These are phyloP conservation scores for Cutaneotrichosporon mucoides DNA, from an alignment of 1,284 basidiomycete species.

Conservation along the genomic window DNA sequence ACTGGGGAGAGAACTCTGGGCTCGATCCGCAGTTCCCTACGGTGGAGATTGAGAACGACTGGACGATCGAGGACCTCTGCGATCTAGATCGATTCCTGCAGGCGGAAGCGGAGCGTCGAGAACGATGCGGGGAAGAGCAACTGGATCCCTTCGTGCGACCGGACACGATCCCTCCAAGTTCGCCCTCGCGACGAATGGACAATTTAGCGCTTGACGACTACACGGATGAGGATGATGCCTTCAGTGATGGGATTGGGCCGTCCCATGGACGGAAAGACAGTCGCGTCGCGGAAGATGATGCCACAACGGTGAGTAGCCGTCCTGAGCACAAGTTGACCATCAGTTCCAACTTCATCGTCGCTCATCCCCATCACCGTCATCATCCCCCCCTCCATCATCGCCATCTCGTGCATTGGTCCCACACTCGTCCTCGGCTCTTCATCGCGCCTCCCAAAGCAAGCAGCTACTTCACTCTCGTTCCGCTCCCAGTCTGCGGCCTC, in stretches of 20 bases:
- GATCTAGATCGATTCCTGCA: conserved; percentile 27
- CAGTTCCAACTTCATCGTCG: background rate
- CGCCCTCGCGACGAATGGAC: background rate
- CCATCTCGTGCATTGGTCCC: background rate
- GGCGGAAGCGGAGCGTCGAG: conserved; percentile 1
- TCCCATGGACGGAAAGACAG: background rate
- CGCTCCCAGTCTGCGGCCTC: background rate
- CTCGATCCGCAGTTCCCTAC: conserved; percentile 25
- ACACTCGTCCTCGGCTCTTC: background rate
- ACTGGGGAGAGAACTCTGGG: conserved; percentile 33
- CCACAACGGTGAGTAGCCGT: background rate
- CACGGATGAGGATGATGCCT: background rate
- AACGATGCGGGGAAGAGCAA: background rate
- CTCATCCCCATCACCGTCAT: background rate
- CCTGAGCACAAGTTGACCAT: background rate
- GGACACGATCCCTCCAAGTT: background rate
- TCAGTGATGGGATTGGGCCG: background rate
- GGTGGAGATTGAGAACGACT: conserved; percentile 7
- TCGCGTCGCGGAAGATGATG: background rate
- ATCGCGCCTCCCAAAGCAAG: background rate
- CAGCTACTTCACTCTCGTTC: background rate
- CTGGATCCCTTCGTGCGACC: background rate
- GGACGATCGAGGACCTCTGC: conserved; percentile 27
- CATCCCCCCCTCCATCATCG: background rate
- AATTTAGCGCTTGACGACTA: background rate